These are phyloP conservation scores for Cystobasidium slooffiae DNA, from an alignment of 1,284 basidiomycete species.

Conservation along the genomic window DNA sequence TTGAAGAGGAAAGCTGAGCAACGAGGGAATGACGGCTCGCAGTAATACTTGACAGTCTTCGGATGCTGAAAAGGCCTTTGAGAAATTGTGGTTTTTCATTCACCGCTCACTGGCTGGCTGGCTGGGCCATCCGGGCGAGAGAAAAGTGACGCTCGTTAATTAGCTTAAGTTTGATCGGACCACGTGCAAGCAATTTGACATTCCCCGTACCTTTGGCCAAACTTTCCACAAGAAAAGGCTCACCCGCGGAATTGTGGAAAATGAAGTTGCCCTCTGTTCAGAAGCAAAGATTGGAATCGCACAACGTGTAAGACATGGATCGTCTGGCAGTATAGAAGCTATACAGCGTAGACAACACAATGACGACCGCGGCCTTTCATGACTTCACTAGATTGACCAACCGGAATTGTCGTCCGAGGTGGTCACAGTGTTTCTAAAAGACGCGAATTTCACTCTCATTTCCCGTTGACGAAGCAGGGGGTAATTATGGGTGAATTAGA, in stretches of 20 bases:
- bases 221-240: slow-evolving; percentile 13
- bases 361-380: neutral
- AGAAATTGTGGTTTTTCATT: no score
- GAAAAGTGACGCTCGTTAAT: slow-evolving; percentile 1
- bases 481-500: neutral
- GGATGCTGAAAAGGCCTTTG: no score
- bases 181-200: slow-evolving; percentile 12
- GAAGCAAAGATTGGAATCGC: neutral
- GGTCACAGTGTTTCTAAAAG: neutral
- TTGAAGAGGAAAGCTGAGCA: no score
- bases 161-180: slow-evolving; percentile 18
- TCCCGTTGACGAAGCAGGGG: neutral
- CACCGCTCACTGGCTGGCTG: no score
- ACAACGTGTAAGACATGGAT: neutral
- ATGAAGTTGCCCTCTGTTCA: no score
- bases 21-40: no score
- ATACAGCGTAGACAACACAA: neutral
- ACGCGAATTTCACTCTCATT: no score
- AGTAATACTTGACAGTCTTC: no score
- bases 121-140: neutral
- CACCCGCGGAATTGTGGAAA: no score
- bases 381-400: no score
- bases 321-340: neutral
- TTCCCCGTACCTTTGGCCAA: slow-evolving; percentile 16
- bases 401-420: neutral